Conservation (phyloP, 257 asterid genomes). For the Parsonsia alboflavescens region DNA sequence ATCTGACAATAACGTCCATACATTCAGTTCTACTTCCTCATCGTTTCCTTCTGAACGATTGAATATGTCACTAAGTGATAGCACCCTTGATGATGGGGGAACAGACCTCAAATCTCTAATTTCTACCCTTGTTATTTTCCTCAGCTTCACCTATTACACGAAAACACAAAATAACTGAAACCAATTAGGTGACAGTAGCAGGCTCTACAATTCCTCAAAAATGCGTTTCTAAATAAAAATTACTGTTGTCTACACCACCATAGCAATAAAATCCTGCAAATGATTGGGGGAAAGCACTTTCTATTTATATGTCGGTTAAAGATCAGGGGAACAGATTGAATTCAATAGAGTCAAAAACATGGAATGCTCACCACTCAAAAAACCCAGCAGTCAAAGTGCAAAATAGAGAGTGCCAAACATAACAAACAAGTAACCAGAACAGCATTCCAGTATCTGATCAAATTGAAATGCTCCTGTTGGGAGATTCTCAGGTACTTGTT, state of each 20-base stretch:
- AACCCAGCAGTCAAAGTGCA: background rate
- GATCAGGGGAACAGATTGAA: background rate
- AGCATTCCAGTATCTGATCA: background rate
- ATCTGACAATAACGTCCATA: slow-evolving; percentile 55
- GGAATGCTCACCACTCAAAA: no score
- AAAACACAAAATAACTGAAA: slow-evolving; percentile 11
- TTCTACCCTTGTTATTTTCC: slow-evolving; percentile 45
- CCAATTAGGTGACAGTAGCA: background rate
- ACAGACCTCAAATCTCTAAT: slow-evolving; percentile 47
- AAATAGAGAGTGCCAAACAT: background rate
- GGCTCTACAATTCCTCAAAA: background rate
- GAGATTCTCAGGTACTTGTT: no score
- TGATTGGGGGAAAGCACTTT: background rate
- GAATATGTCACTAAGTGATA: slow-evolving; percentile 78
- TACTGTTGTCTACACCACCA: background rate
- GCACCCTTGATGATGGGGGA: slow-evolving; percentile 53
- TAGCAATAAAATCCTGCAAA: background rate
- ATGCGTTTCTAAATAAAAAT: background rate
- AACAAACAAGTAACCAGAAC: background rate
- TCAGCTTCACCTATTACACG: slow-evolving; percentile 63
- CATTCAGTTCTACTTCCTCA: slow-evolving; percentile 75
- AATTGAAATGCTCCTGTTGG: no score
- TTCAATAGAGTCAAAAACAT: background rate
- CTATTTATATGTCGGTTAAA: background rate
- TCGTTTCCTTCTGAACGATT: slow-evolving; percentile 60